Evolutionary conservation across 768 basidiomycete genomes (phyloP).

Genomic region (Calocybe gangraenosa): DNA sequence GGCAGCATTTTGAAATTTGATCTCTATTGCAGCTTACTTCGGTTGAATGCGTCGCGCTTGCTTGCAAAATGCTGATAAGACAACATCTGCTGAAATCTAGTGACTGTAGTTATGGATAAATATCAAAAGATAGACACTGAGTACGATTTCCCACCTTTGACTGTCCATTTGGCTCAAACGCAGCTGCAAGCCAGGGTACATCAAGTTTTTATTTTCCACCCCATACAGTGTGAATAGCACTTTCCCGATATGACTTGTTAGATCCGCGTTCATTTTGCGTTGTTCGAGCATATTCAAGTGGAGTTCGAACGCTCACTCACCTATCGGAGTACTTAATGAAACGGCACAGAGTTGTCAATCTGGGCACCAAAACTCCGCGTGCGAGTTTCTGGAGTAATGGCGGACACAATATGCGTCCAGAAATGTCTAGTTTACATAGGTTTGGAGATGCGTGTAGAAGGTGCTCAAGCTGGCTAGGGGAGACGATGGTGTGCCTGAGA

Average conservation of each 20-base stretch:
- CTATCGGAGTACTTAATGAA: neutral
- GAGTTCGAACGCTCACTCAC: conserved; percentile 2
- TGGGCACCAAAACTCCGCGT: conserved; percentile 1
- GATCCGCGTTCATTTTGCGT: neutral
- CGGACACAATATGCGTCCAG: conserved; percentile 2
- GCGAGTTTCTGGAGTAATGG: conserved; percentile 3
- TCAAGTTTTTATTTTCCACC: neutral
- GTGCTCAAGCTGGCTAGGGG: neutral
- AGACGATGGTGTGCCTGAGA: neutral
- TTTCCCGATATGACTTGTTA: neutral
- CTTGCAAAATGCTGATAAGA: too few relatives aligned
- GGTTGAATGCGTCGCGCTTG: conserved; percentile 4
- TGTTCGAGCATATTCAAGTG: conserved; percentile 8
- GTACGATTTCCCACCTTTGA: conserved; percentile 6
- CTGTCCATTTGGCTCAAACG: neutral
- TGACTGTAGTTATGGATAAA: too few relatives aligned
- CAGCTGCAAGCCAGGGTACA: neutral
- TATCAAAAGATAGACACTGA: too few relatives aligned
- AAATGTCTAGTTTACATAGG: neutral
- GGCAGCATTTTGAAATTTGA: too few relatives aligned
- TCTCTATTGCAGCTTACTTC: too few relatives aligned
- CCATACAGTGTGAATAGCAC: neutral
- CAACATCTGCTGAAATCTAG: too few relatives aligned
- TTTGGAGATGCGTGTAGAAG: neutral
- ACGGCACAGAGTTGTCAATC: conserved; percentile 1